These are phyloP conservation scores for Pichia sp. DNA, from an alignment of 1,139 yeast genomes.

Conservation along the genomic window DNA sequence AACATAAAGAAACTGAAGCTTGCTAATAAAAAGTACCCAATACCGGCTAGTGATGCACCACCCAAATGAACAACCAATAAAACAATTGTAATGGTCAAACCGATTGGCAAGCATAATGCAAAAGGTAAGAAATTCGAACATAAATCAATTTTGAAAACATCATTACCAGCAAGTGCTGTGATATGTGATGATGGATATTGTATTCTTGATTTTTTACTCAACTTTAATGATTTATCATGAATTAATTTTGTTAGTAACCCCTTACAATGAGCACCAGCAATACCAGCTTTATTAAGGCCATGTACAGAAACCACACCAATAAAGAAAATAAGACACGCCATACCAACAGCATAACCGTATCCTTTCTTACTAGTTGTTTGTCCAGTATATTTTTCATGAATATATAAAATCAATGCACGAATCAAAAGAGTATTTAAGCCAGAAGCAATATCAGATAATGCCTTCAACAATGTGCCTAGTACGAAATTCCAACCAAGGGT, in stretches of 20 bases:
- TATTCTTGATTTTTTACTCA: slow-evolving; percentile 55
- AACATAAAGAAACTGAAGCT: slow-evolving; percentile 16
- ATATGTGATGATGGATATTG: slow-evolving; percentile 60
- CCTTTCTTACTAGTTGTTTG: slow-evolving; percentile 32
- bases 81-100: slow-evolving; percentile 55
- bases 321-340: slow-evolving; percentile 39
- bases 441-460: slow-evolving; percentile 40
- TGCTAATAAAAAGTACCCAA: slow-evolving; percentile 30
- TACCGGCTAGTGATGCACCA: slow-evolving; percentile 46
- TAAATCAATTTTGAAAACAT: slow-evolving; percentile 71
- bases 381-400: too few relatives aligned
- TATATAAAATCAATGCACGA: too few relatives aligned
- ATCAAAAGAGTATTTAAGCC: too few relatives aligned
- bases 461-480: too few relatives aligned
- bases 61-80: slow-evolving; percentile 67
- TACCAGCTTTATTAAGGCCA: slow-evolving; percentile 52
- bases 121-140: slow-evolving; percentile 68
- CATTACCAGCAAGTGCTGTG: slow-evolving; percentile 76
- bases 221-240: slow-evolving; percentile 55
- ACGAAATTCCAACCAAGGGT: slow-evolving; percentile 39
- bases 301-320: slow-evolving; percentile 35
- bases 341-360: slow-evolving; percentile 56
- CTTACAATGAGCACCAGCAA: slow-evolving; percentile 67
- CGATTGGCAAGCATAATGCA: slow-evolving; percentile 53
- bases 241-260: slow-evolving; percentile 62